Conservation (phyloP, 495 filamentous ascomycete species). For the Opeltia flavorubescens region DNA sequence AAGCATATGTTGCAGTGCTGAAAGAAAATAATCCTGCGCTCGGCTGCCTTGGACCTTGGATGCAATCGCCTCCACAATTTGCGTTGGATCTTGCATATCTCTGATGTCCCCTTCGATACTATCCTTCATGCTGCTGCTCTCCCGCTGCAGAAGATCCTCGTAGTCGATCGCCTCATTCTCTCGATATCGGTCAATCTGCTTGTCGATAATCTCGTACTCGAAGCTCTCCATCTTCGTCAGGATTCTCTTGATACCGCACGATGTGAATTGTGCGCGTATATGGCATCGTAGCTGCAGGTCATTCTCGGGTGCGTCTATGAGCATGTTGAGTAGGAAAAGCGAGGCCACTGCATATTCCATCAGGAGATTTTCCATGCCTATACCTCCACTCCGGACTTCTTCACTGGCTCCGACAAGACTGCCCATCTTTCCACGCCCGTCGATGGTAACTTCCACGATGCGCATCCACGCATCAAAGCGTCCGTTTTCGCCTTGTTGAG, state of each 20-base stretch:
- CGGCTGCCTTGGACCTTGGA: constrained; percentile 69
- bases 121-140: constrained; percentile 80
- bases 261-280: constrained; percentile 89
- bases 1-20: constrained; percentile 86
- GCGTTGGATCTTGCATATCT: constrained; percentile 83
- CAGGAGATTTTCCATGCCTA: constrained; percentile 95
- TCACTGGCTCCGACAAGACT: constrained; percentile 93
- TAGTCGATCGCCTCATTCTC: constrained; percentile 96
- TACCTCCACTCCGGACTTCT: constrained; percentile 90
- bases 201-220: constrained; percentile 96
- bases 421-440: constrained; percentile 96
- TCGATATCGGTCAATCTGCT: constrained; percentile 88
- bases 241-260: constrained; percentile 90
- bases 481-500: constrained; percentile 79
- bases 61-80: constrained; percentile 90
- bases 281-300: constrained; percentile 87
- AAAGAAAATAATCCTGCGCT: constrained; percentile 90
- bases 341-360: constrained; percentile 99
- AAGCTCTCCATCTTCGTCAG: constrained; percentile 95
- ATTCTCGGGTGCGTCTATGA: constrained; percentile 78
- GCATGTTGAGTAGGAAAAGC: constrained; percentile 90
- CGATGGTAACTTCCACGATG: constrained; percentile 91
- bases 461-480: constrained; percentile 99
- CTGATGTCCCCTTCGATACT: constrained; percentile 81
- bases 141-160: constrained; percentile 87